These are phyloP conservation scores for Trypanosoma platydactyli DNA, from an alignment of 208 protist genomes.

Conservation along the genomic window DNA sequence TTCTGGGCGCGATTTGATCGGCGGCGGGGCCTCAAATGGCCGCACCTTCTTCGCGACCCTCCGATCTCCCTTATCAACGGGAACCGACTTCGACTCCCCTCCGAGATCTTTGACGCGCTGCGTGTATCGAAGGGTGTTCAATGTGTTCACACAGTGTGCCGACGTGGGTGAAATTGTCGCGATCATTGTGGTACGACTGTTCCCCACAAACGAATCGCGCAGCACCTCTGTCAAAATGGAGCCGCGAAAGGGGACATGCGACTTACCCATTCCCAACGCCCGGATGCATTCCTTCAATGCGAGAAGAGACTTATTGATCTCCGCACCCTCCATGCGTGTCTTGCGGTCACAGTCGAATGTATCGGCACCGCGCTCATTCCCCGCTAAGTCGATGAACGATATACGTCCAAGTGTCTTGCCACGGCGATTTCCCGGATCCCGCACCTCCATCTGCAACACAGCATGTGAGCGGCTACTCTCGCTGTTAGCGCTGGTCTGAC, in stretches of 20 bases:
- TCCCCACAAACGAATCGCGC: constrained; percentile 96
- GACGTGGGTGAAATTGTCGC: constrained; percentile 93
- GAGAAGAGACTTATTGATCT: constrained; percentile 99
- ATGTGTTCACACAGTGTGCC: constrained; percentile 94
- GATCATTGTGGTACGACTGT: constrained; percentile 97
- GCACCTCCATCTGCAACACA: constrained; percentile 88
- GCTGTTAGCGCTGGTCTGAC: constrained; percentile 91
- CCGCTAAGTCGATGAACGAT: constrained; percentile 99
- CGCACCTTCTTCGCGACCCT: constrained; percentile 26
- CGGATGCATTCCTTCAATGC: constrained; percentile 99
- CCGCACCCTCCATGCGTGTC: constrained; percentile 96
- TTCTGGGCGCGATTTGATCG: constrained; percentile 55
- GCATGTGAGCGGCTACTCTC: constrained; percentile 93
- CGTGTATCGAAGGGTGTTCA: constrained; percentile 99
- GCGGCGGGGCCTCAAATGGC: constrained; percentile 48
- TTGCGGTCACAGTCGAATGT: constrained; percentile 94
- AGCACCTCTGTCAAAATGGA: constrained; percentile 97
- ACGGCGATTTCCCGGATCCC: constrained; percentile 39
- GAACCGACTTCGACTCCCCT: constrained; percentile 26
- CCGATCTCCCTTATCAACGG: constrained; percentile 23
- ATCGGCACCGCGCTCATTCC: constrained; percentile 97
- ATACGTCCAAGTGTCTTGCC: constrained; percentile 92
- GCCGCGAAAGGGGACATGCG: constrained; percentile 97
- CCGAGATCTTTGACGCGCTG: constrained; percentile 95
- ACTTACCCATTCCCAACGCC: constrained; percentile 93